phyloP scores from a whole-genome alignment of 352 stramenopile genomes.

The Globisporangium nagaii region DNA sequence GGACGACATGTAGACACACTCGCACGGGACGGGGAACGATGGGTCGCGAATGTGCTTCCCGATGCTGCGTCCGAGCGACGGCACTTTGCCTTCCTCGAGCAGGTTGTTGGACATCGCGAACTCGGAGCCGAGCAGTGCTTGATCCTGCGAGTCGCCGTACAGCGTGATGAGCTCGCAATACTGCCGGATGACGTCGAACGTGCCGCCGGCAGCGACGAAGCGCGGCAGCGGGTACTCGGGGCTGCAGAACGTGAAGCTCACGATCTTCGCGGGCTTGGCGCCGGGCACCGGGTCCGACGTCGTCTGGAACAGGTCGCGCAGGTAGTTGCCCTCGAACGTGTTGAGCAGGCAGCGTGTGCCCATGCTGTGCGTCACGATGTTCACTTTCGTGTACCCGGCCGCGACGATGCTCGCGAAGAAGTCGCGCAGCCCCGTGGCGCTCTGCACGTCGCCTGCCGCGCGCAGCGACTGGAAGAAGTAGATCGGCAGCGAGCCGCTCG shows the following conservation, averaged over 20 bases:
- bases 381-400: constrained; percentile 18
- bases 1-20: constrained; percentile 9
- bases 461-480: constrained; percentile 14
- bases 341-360: constrained; percentile 16
- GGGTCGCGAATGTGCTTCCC: constrained; percentile 12
- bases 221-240: constrained; percentile 44
- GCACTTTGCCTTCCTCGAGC: background rate
- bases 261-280: constrained; percentile 5
- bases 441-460: constrained; percentile 6
- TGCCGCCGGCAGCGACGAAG: constrained; percentile 33
- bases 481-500: constrained; percentile 14
- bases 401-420: constrained; percentile 18
- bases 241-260: constrained; percentile 48
- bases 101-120: constrained; percentile 8
- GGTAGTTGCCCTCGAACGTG: constrained; percentile 11
- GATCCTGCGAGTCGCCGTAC: constrained; percentile 34
- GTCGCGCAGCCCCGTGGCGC: constrained; percentile 9
- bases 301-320: constrained; percentile 14
- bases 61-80: constrained; percentile 15
- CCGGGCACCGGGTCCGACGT: constrained; percentile 1
- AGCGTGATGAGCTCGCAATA: constrained; percentile 46
- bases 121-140: constrained; percentile 14
- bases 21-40: constrained; percentile 12
- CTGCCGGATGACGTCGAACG: constrained; percentile 33
- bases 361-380: constrained; percentile 21